Evolutionary conservation across 2,329 filamentous ascomycete species (phyloP), one percentile per base, ranked within the genome.

Genomic region (Fusarium begoniae): DNA sequence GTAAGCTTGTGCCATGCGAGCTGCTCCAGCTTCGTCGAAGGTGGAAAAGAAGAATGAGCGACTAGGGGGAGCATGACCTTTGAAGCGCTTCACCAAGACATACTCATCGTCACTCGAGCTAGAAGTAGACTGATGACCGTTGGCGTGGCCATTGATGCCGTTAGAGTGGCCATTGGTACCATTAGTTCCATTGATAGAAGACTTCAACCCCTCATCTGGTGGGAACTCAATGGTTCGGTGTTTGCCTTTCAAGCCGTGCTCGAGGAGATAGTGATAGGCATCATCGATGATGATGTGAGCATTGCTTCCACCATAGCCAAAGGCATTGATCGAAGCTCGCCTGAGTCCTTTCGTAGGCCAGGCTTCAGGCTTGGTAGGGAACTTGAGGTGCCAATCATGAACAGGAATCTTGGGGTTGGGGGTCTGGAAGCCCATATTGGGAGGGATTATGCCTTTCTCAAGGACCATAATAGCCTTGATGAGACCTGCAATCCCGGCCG

Each of bases 291-390:
- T 54, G 7, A 66, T 47, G 18, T 69, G 61, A 18, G 54, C 54
- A 18, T 69, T 69, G 9, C 54, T 54, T 18, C 66, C 61, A 38
- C 66, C 66, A n/a, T 59, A 69, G 2, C 66, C 61, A 28, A 69
- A 69, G 15, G 53, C 48, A 28, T 69, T 69, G 30, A 69, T 37
- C 3, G 61, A 65, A 5, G 55, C 55, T 35, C 66, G 55, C 12
- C 66, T 41, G 3, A 66, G 54, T 20, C 47, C 66, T 11, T 35
- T 40, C 0, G 28, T 24, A 10, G 66, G 66, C 66, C 66, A 69
- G 2, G 30, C 26, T 15, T 48, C 48, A 20, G 56, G 28, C 37
- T 48, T 43, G 13, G 37, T 69, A 20, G 54, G 61, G 20, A 69
- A 60, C 54, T 69, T 66, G 8, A 64, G 28, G 3, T 64, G 37